Percentiles rank a stretch among this genome's conserved stretches.
phyloP scores from a whole-genome alignment of 805 yeast genomes.

The Suhomyces tanzawaensis region DNA sequence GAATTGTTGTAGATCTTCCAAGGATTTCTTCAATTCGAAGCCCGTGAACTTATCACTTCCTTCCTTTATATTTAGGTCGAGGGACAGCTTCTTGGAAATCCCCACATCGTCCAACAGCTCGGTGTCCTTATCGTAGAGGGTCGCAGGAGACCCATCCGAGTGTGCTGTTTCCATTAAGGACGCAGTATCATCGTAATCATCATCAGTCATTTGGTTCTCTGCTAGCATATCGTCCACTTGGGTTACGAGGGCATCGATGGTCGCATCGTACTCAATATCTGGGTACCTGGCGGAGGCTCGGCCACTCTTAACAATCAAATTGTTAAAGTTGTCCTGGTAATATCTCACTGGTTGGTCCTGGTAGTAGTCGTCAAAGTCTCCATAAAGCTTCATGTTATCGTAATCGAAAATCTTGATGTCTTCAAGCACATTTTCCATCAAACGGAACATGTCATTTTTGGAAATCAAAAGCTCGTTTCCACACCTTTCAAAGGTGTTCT shows the following conservation, averaged over 20 bases:
- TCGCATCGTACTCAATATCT: not conserved
- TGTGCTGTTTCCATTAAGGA: slow-evolving; percentile 18
- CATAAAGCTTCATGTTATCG: slow-evolving; percentile 14
- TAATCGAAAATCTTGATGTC: slow-evolving; percentile 19
- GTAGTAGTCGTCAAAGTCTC: slow-evolving; percentile 10
- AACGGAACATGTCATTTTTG: slow-evolving; percentile 13
- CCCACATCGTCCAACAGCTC: slow-evolving; percentile 1
- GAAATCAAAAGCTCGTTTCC: slow-evolving; percentile 8
- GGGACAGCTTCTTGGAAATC: not conserved
- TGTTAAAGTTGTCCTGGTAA: slow-evolving; percentile 12
- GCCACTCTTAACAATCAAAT: slow-evolving; percentile 5
- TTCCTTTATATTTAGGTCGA: not conserved
- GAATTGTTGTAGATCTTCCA: slow-evolving; percentile 11
- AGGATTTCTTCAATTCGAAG: slow-evolving; percentile 9
- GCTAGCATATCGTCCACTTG: not conserved
- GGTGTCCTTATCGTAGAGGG: not conserved
- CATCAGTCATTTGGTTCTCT: slow-evolving; percentile 1
- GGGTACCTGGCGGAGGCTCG: not conserved
- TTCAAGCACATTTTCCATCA: slow-evolving; percentile 13
- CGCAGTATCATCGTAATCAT: slow-evolving; percentile 18
- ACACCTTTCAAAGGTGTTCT: slow-evolving; percentile 5
- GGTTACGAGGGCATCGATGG: not conserved
- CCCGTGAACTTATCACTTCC: not conserved
- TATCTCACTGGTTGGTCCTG: not conserved
- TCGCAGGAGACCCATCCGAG: not conserved